These are phyloP conservation scores for Dictyostelium firmibasis DNA, from an alignment of 78 protist genomes.

Conservation along the genomic window DNA sequence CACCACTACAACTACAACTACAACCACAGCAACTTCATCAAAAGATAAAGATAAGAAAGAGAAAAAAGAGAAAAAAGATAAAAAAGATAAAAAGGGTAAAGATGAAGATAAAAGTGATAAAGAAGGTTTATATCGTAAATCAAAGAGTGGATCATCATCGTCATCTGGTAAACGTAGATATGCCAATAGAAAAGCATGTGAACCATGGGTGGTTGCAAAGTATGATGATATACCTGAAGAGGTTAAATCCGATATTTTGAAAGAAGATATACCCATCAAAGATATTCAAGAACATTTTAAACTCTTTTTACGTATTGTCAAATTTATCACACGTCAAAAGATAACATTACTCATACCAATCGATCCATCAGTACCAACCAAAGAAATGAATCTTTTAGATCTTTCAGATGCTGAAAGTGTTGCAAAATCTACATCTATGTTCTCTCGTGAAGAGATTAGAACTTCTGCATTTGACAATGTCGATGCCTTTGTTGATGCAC, in stretches of 20 bases:
- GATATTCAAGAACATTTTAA: constrained; percentile 40
- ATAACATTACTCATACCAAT: constrained; percentile 3
- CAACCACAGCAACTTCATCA: background rate
- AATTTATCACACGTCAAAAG: constrained; percentile 59
- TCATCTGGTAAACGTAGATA: constrained; percentile 31
- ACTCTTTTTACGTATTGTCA: constrained; percentile 26
- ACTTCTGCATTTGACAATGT: constrained; percentile 16
- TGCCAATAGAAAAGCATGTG: constrained; percentile 62
- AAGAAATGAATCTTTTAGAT: constrained; percentile 13
- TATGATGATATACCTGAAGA: constrained; percentile 48
- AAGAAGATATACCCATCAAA: constrained; percentile 25
- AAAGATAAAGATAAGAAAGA: background rate
- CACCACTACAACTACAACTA: background rate
- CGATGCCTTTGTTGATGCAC: background rate
- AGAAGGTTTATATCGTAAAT: constrained; percentile 30
- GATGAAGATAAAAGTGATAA: background rate
- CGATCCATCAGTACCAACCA: background rate
- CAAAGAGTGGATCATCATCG: background rate
- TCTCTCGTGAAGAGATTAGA: constrained; percentile 32
- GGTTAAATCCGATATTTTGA: constrained; percentile 2
- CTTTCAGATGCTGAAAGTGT: background rate
- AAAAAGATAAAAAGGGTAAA: constrained; percentile 11
- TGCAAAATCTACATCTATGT: background rate
- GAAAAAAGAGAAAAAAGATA: constrained; percentile 14
- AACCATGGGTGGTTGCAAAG: background rate